Evolutionary conservation across 2,329 filamentous ascomycete species (phyloP), one percentile per base, ranked within the genome.

Genomic region (Aspergillus fructus): DNA sequence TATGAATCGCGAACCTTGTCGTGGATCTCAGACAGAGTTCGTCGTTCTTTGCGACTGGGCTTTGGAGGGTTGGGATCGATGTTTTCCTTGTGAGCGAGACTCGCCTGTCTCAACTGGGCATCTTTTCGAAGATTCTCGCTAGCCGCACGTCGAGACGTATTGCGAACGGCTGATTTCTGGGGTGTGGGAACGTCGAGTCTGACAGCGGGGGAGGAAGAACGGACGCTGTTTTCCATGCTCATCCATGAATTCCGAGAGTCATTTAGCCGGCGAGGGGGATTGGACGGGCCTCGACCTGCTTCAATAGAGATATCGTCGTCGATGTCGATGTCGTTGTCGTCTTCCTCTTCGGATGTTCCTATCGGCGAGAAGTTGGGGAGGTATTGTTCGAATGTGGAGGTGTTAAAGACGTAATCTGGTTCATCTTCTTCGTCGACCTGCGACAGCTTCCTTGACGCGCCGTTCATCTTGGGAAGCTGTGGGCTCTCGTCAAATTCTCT

Each of bases 1-100:
- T 85, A 81, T 47, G 81, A 80, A 24, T 78, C 75, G 5, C 78
- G 78, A 3, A 82, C 75, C 64, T 78, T 81, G 2, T 81, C 79
- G 59, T 86, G 81, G 63, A 83, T 77, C 49, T 85, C 81, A n/a
- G 81, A 81, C 11, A 85, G 74, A 2, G 81, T 78, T 19, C 79
- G 79, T 33, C 78, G 79, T 58, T 76, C 69, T 27, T 60, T 67
- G 53, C 71, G 68, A 50, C 65, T 74, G 47, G 59, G 62, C 51
- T 69, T 79, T 56, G 68, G 71, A 61, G 67, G 67, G 64, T 71
- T 75, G 61, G 62, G 73, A 61, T 66, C 71, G 34, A 71, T 68
- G 40, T 75, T 78, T 53, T 77, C 74, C 52, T 76, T 77, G 49
- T 76, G 73, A 4, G 73, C 69, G 19, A 72, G 69, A 53, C 70